Evolutionary conservation across 371 early-diverging fungal species (phyloP).

Genomic region (Mucor velutinosus): DNA sequence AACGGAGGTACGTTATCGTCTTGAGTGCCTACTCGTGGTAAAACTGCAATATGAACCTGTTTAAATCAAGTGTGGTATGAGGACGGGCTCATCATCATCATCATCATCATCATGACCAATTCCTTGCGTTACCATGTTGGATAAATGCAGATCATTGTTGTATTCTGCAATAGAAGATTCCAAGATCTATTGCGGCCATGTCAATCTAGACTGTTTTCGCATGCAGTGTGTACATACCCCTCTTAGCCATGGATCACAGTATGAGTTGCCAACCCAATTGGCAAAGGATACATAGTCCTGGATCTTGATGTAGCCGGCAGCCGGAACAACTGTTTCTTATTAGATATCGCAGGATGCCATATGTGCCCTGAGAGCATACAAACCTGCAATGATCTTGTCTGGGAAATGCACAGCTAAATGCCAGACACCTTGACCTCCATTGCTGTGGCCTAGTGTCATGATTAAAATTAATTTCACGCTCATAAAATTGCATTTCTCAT

Average conservation of each 20-base stretch:
- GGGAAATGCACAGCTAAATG: constrained; percentile 68
- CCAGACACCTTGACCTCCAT: constrained; percentile 82
- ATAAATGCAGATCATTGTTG: constrained; percentile 69
- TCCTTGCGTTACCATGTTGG: constrained; percentile 57
- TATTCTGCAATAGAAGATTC: constrained; percentile 73
- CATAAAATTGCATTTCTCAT: neutral
- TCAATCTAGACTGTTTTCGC: neutral
- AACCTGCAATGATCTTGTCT: constrained; percentile 67
- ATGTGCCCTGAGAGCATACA: neutral
- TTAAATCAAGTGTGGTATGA: neutral
- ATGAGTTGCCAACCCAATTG: constrained; percentile 60
- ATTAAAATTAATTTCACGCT: neutral
- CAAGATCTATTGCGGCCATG: constrained; percentile 46
- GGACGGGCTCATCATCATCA: neutral
- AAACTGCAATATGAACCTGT: constrained; percentile 61
- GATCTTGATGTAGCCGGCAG: constrained; percentile 72
- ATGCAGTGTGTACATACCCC: constrained; percentile 44
- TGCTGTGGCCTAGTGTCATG: constrained; percentile 60
- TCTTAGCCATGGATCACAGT: constrained; percentile 61
- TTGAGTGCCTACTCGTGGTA: constrained; percentile 60
- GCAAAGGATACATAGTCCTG: constrained; percentile 70
- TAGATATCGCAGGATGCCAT: neutral
- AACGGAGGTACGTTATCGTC: constrained; percentile 78
- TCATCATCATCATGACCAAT: constrained; percentile 17
- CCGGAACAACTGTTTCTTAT: constrained; percentile 53